Base-by-base conservation (phyloP, 441 rosid species). In the Populus tomentosa region DNA sequence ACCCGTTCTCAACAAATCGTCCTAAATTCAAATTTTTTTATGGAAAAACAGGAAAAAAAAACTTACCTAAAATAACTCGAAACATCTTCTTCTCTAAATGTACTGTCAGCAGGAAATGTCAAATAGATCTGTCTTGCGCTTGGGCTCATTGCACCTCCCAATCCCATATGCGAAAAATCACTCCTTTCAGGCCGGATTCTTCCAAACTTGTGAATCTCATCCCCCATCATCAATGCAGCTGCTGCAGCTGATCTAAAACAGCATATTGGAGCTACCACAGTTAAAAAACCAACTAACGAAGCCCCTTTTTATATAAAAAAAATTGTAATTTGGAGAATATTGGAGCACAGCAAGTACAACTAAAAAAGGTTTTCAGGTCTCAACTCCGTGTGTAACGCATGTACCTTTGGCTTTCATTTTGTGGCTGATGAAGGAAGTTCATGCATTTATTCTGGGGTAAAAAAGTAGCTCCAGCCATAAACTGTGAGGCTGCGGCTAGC, bases 91-190 rank as follows among this genome's bases (percentile, higher is more conserved):
- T n/a, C n/a, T n/a, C n/a, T n/a, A n/a, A n/a, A n/a, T n/a, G n/a
- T n/a, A n/a, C n/a, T n/a, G n/a, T n/a, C n/a, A n/a, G n/a, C n/a
- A n/a, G n/a, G n/a, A n/a, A n/a, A n/a, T n/a, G n/a, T 76, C 82
- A 94, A 87, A 79, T 94, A 94, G 83, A 94, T 94, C 94, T 94
- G 98, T 73, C 98, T 92, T 1, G 98, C 89, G 53, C 93, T 94
- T 14, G 98, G 97, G 74, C 89, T 92, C 64, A 89, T 83, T 76
- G 88, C 88, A 36, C 84, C 90, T 76, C 84, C 85, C 73, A 86
- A 46, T 61, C 90, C 89, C 79, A 86, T 77, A 33, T 83, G 82
- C 0, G 82, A 77, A n/a, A 86, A 84, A 75, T 90, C 92, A 28
- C 79, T 90, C 73, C 94, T 92, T 72, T 90, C 95, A 11, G 86